Conservation (phyloP, 1,284 basidiomycete genomes). For the Porodaedalea pini region DNA sequence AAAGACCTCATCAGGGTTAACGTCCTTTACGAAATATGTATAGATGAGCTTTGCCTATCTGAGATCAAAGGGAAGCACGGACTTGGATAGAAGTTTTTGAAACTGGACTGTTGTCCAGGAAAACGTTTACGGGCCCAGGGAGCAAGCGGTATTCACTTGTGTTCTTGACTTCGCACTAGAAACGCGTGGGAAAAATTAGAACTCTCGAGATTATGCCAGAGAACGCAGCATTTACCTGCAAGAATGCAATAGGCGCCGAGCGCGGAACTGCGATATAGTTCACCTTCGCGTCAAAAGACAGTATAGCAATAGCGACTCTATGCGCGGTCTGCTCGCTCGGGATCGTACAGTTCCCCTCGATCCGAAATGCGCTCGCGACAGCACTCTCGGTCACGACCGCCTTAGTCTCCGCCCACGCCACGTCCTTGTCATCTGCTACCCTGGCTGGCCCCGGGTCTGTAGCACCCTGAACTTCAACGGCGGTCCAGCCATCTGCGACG, state of each 20-base stretch:
- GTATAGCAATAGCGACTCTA: conserved; percentile 47
- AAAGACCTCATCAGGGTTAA: conserved; percentile 48
- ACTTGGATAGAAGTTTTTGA: conserved; percentile 46
- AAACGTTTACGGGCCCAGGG: conserved; percentile 48
- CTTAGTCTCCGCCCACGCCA: conserved; percentile 4
- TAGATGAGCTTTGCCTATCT: not conserved
- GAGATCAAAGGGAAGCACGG: conserved; percentile 20
- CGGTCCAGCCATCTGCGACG: not conserved
- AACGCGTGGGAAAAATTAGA: conserved; percentile 9
- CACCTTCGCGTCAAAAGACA: conserved; percentile 45
- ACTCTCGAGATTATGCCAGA: conserved; percentile 12
- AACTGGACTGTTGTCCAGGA: conserved; percentile 48
- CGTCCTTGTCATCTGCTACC: conserved; percentile 24
- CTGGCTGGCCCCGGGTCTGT: not conserved
- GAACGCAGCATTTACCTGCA: conserved; percentile 35
- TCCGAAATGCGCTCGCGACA: conserved; percentile 45
- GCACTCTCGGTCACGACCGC: conserved; percentile 45
- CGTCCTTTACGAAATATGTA: conserved; percentile 33
- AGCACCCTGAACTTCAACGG: not conserved
- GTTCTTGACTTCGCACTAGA: conserved; percentile 47
- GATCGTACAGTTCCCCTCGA: conserved; percentile 46
- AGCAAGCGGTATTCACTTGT: conserved; percentile 49
- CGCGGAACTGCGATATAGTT: conserved; percentile 49
- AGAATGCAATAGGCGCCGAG: conserved; percentile 42
- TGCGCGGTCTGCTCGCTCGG: conserved; percentile 52